These are phyloP conservation scores for Monilinia fructigena DNA, from an alignment of 2,329 filamentous ascomycete genomes.

Conservation along the genomic window DNA sequence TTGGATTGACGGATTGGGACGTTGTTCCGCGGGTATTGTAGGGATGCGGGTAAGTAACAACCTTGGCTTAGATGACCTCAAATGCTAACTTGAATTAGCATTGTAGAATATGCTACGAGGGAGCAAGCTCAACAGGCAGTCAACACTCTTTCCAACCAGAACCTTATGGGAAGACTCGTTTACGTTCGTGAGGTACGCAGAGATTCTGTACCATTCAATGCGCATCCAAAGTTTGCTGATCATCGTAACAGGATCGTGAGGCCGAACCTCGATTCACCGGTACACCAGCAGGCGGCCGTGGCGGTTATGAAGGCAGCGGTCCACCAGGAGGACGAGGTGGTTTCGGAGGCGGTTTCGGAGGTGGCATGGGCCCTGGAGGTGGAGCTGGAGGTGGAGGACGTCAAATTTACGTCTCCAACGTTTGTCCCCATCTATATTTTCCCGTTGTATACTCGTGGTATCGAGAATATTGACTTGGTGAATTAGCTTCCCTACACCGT, in stretches of 20 bases:
- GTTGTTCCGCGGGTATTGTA: conserved; percentile 86
- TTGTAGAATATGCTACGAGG: conserved; percentile 99
- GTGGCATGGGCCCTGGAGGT: conserved; percentile 48
- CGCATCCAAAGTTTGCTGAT: conserved; percentile 9
- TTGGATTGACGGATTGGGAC: conserved; percentile 99
- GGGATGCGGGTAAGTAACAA: conserved; percentile 94
- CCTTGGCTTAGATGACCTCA: neutral
- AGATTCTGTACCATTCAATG: conserved; percentile 4
- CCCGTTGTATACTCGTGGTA: conserved; percentile 35
- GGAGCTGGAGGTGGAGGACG: conserved; percentile 67
- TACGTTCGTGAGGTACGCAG: conserved; percentile 89
- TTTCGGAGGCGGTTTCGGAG: conserved; percentile 42
- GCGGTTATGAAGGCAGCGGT: conserved; percentile 49
- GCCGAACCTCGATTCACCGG: conserved; percentile 92
- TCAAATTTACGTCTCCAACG: conserved; percentile 97
- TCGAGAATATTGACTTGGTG: conserved; percentile 42
- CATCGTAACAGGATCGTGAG: conserved; percentile 75
- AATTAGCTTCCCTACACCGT: conserved; percentile 89
- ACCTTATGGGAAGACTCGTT: conserved; percentile 95
- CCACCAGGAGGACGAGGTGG: conserved; percentile 23
- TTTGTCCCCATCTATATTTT: conserved; percentile 59
- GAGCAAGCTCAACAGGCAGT: conserved; percentile 98
- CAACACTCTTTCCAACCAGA: conserved; percentile 97
- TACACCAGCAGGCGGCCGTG: conserved; percentile 61
- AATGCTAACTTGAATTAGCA: conserved; percentile 54